Base-by-base conservation (phyloP, 2,329 filamentous ascomycete genomes). In the Xylariaceae sp. region DNA sequence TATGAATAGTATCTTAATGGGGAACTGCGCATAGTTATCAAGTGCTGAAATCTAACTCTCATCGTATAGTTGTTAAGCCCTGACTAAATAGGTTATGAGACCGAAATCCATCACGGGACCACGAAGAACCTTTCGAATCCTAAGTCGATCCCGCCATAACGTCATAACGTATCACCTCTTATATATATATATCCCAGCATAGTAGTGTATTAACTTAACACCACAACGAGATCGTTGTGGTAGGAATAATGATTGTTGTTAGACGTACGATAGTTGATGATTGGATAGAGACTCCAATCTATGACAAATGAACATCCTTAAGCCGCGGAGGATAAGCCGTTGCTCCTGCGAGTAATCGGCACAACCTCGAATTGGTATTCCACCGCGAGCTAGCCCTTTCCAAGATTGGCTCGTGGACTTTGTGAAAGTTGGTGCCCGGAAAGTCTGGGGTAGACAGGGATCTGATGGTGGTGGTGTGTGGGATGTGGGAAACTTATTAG, bases 381-480 rank as follows among this genome's bases (percentile, higher is more conserved):
- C 60, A 52, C 31, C 26, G 31, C 29, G 31, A 51, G 60, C 56
- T 60, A 60, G 49, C 50, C 60, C 50, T 37, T 64, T 63, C 39
- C 45, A 54, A 60, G 53, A 48, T 58, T 62, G 63, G 65, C 60
- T 49, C 50, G 50, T 54, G 34, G 43, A 12, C 19, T 51, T 56
- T 52, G 45, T 28, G 28, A 26, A 54, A 40, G 23, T 59, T 60
- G 60, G 46, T 65, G 60, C 62, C 60, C 34, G 49, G 50, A 55
- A 65, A 69, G 60, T 68, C 67, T 65, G 67, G 67, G 67, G 67
- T 68, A 69, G 62, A 65, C 65, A 66, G 65, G 67, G 67, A 62
- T 68, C 54, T 33, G 37, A 31, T 58, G 46, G 46, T 43, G 45
- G 55, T 46, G 44, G 50, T 56, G 47, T 47, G 29, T 34, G 44